phyloP scores from a whole-genome alignment of 1,139 yeast species.

The Suhomyces bolitotheri region DNA sequence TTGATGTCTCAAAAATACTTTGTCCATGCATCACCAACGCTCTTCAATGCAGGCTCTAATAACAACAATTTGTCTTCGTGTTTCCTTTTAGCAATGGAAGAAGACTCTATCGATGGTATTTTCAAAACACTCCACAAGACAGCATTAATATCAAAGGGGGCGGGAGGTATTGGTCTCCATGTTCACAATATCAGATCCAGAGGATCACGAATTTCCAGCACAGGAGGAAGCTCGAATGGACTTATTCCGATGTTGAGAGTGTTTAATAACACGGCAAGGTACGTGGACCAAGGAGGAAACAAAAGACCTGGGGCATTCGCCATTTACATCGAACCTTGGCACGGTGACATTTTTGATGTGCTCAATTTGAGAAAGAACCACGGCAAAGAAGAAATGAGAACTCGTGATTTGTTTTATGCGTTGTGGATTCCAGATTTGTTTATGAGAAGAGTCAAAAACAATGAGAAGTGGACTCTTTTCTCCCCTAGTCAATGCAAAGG shows the following conservation, averaged over 20 bases:
- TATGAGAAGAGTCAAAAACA: conserved; percentile 53
- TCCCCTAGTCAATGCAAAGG: conserved; percentile 58
- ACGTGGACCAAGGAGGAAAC: conserved; percentile 93
- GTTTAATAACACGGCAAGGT: conserved; percentile 87
- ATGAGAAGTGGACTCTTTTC: conserved; percentile 54
- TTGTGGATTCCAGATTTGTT: conserved; percentile 86
- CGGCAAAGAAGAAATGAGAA: conserved; percentile 88
- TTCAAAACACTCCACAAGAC: conserved; percentile 83
- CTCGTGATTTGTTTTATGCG: conserved; percentile 88
- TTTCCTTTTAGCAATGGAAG: conserved; percentile 85
- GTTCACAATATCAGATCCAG: conserved; percentile 82
- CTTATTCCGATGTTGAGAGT: conserved; percentile 89
- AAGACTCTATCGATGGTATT: conserved; percentile 88
- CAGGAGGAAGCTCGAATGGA: conserved; percentile 88
- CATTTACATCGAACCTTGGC: conserved; percentile 89
- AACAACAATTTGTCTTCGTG: conserved; percentile 87
- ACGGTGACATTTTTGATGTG: conserved; percentile 80
- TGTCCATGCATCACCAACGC: conserved; percentile 88
- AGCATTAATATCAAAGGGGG: conserved; percentile 84
- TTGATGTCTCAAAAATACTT: conserved; percentile 82
- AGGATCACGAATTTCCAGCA: conserved; percentile 85
- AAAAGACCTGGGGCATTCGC: conserved; percentile 95
- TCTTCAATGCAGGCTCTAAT: conserved; percentile 89
- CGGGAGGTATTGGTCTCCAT: conserved; percentile 89
- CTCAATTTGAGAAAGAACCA: conserved; percentile 84